Evolutionary conservation across 441 rosid species (phyloP).

Genomic region (Croton laevigatus): DNA sequence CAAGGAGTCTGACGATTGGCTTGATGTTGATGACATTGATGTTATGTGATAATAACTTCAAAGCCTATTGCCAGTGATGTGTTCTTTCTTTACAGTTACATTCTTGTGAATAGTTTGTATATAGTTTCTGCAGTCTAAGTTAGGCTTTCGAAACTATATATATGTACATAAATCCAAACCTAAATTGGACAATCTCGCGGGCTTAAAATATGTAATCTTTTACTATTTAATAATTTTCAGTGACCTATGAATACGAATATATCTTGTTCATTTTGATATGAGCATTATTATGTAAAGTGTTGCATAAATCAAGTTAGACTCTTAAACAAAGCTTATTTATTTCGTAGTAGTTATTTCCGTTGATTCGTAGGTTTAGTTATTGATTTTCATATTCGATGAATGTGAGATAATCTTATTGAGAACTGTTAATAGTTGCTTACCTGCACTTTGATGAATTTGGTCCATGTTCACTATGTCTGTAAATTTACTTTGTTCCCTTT

Average conservation of each 20-base stretch:
- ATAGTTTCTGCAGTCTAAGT: conserved; percentile 27
- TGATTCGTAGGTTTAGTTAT: no score
- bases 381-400: neutral
- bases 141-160: conserved; percentile 25
- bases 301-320: no score
- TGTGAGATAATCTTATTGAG: neutral
- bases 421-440: no score
- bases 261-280: conserved; percentile 9
- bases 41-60: conserved; percentile 31
- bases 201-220: conserved; percentile 7
- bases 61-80: neutral
- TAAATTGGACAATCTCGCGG: conserved; percentile 28
- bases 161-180: conserved; percentile 37
- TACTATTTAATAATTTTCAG: conserved; percentile 6
- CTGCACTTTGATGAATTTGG: no score
- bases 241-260: neutral
- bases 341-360: no score
- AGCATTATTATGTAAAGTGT: neutral
- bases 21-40: conserved; percentile 60
- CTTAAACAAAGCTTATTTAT: no score
- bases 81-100: conserved; percentile 17
- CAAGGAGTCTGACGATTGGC: conserved; percentile 70
- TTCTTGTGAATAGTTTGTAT: conserved; percentile 38
- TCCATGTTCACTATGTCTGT: no score
- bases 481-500: no score